These are phyloP conservation scores for Paramicrosporidium saccamoebae DNA, from an alignment of 371 early-diverging fungal genomes.

Conservation along the genomic window DNA sequence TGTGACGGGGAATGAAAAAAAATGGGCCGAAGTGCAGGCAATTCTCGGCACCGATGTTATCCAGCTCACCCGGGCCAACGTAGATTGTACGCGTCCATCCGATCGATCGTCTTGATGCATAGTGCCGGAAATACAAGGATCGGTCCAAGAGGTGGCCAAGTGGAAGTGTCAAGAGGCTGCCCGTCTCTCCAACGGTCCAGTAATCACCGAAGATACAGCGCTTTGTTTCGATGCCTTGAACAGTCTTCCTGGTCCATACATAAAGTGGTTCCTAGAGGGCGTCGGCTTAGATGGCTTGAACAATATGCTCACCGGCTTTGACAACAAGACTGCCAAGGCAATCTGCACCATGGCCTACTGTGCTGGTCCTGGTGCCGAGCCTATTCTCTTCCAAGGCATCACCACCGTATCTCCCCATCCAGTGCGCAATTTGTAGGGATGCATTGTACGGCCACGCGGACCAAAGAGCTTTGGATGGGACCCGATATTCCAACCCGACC, in stretches of 20 bases:
- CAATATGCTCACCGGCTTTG: slow-evolving; percentile 47
- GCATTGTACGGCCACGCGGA: slow-evolving; percentile 62
- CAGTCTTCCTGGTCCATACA: slow-evolving; percentile 62
- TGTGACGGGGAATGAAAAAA: slow-evolving; percentile 66
- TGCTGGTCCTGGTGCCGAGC: slow-evolving; percentile 42
- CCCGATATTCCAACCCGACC: slow-evolving; percentile 62
- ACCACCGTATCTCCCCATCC: slow-evolving; percentile 12
- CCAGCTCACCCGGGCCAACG: slow-evolving; percentile 18
- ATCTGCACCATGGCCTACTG: slow-evolving; percentile 66
- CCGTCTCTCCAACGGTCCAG: slow-evolving; percentile 28
- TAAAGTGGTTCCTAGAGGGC: slow-evolving; percentile 71
- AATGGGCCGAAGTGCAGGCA: slow-evolving; percentile 47
- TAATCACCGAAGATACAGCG: slow-evolving; percentile 73
- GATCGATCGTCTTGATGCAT: background rate
- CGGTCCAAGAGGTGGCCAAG: slow-evolving; percentile 23
- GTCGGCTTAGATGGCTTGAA: slow-evolving; percentile 43
- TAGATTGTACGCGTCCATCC: slow-evolving; percentile 22
- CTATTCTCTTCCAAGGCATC: slow-evolving; percentile 56
- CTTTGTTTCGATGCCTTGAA: slow-evolving; percentile 71
- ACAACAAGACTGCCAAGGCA: slow-evolving; percentile 48
- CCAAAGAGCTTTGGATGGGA: slow-evolving; percentile 74
- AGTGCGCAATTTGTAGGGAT: slow-evolving; percentile 12
- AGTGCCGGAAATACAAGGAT: slow-evolving; percentile 70
- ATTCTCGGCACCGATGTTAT: slow-evolving; percentile 29
- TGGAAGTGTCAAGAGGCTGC: slow-evolving; percentile 47